Evolutionary conservation across 768 basidiomycete genomes (phyloP).

Genomic region (Rhizopogon salebrosus): DNA sequence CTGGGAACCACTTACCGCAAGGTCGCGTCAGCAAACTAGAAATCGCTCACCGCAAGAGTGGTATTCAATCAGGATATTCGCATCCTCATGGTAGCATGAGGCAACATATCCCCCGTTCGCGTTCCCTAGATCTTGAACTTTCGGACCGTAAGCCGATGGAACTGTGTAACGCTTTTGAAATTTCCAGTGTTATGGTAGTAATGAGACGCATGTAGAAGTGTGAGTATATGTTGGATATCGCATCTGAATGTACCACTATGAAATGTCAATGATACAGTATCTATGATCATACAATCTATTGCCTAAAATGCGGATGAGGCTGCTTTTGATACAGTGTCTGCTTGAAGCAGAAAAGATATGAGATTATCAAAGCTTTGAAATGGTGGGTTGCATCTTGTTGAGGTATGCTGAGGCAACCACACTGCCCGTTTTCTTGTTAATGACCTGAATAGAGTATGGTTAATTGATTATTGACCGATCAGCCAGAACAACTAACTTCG

Average conservation of each 20-base stretch:
- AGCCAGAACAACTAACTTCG: slow-evolving; percentile 41
- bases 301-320: not conserved
- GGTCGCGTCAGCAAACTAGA: not conserved
- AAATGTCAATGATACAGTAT: slow-evolving; percentile 1
- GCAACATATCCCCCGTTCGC: not conserved
- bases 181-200: not conserved
- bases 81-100: not conserved
- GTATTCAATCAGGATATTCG: not conserved
- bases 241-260: not conserved
- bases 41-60: not conserved
- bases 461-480: not conserved
- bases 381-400: slow-evolving; percentile 67
- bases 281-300: not conserved
- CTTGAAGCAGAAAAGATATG: slow-evolving; percentile 1
- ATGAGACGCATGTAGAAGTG: not conserved
- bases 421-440: slow-evolving; percentile 53
- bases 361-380: slow-evolving; percentile 39
- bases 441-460: slow-evolving; percentile 35
- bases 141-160: not conserved
- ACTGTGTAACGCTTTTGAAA: not conserved
- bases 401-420: slow-evolving; percentile 62
- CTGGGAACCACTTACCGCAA: not conserved
- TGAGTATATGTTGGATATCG: not conserved
- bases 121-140: not conserved
- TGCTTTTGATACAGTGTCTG: not conserved